Conservation (phyloP, 768 basidiomycete species). For the Ramaria sp. region DNA sequence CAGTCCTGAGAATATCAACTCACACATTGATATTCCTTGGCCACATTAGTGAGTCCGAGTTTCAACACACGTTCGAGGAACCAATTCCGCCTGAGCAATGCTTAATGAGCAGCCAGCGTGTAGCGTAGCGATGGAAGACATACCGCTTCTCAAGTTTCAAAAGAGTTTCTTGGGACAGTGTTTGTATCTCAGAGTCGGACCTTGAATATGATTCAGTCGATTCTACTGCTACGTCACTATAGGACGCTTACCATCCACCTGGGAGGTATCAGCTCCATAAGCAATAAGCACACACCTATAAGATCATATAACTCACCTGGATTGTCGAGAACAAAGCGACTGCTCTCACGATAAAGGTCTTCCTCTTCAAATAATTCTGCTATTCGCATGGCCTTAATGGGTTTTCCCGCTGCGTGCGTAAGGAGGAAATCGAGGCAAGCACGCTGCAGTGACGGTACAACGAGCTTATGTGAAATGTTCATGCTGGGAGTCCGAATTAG, state of each 20-base stretch:
- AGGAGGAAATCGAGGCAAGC: constrained; percentile 83
- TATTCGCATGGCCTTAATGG: constrained; percentile 87
- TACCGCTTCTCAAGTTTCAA: constrained; percentile 84
- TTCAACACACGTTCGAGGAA: constrained; percentile 92
- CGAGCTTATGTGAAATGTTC: constrained; percentile 85
- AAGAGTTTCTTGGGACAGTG: constrained; percentile 71
- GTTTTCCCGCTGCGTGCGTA: constrained; percentile 85
- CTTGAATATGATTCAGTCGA: constrained; percentile 6
- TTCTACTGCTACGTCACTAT: not conserved
- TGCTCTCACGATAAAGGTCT: constrained; percentile 82
- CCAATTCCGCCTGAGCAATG: constrained; percentile 65
- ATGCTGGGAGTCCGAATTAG: constrained; percentile 26
- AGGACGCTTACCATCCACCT: constrained; percentile 4
- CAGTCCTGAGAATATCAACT: constrained; percentile 14
- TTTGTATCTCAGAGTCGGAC: constrained; percentile 55
- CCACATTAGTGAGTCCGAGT: constrained; percentile 72
- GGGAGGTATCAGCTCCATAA: not conserved
- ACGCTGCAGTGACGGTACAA: constrained; percentile 68
- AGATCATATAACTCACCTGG: constrained; percentile 71
- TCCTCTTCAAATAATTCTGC: constrained; percentile 88
- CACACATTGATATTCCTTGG: constrained; percentile 95
- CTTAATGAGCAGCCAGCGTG: not conserved
- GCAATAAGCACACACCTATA: not conserved
- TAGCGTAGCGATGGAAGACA: constrained; percentile 11
- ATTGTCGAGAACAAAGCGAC: constrained; percentile 87